These are phyloP conservation scores for Termitomyces sp. DNA, from an alignment of 768 basidiomycete genomes.

Conservation along the genomic window DNA sequence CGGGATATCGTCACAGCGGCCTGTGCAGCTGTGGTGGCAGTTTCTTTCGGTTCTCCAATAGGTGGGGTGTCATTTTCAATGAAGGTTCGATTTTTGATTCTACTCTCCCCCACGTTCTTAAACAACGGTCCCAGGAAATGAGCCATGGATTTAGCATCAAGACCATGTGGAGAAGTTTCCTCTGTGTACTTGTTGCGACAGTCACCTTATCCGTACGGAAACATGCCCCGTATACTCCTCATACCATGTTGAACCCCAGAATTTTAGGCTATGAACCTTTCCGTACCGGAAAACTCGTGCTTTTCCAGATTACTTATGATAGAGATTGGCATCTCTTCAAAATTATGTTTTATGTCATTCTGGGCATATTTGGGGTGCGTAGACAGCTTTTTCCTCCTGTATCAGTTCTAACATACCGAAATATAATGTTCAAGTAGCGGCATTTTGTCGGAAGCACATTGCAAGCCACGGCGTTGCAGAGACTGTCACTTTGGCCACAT, in stretches of 20 bases:
- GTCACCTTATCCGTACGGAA: slow-evolving; percentile 86
- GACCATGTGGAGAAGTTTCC: slow-evolving; percentile 98
- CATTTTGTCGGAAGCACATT: slow-evolving; percentile 89
- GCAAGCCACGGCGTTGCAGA: slow-evolving; percentile 82
- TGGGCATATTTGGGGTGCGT: slow-evolving; percentile 92
- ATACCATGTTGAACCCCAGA: slow-evolving; percentile 1
- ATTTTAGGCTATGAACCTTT: slow-evolving; percentile 94
- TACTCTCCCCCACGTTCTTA: background rate
- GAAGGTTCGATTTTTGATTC: slow-evolving; percentile 49
- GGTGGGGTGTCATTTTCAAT: slow-evolving; percentile 97
- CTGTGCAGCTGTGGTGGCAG: slow-evolving; percentile 96
- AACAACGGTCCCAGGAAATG: slow-evolving; percentile 72
- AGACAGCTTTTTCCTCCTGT: background rate
- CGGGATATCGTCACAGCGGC: slow-evolving; percentile 92
- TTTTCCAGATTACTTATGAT: slow-evolving; percentile 97
- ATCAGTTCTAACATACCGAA: slow-evolving; percentile 4
- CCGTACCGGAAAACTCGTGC: slow-evolving; percentile 93
- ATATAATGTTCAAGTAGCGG: slow-evolving; percentile 88
- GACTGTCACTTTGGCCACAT: slow-evolving; percentile 80
- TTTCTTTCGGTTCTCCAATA: slow-evolving; percentile 97
- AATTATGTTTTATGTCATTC: slow-evolving; percentile 91
- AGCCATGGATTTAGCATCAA: slow-evolving; percentile 94
- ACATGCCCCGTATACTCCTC: slow-evolving; percentile 2
- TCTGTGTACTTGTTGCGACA: slow-evolving; percentile 95
- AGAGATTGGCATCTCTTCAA: slow-evolving; percentile 99